phyloP scores from a whole-genome alignment of 768 basidiomycete species.

The Pleurotus platypus region DNA sequence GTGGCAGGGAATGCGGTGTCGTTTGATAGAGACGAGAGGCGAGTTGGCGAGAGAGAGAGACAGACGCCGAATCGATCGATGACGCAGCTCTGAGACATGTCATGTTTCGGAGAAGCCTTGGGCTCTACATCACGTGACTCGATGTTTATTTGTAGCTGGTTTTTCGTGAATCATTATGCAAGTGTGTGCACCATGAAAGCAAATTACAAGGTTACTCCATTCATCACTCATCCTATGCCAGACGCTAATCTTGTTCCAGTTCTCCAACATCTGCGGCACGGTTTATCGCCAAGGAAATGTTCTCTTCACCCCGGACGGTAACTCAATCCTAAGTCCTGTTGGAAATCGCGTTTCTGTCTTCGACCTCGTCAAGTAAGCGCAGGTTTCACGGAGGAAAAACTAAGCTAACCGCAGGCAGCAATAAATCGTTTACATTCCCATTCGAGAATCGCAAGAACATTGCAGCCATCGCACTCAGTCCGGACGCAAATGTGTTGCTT shows the following conservation, averaged over 20 bases:
- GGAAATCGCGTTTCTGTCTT: conserved; percentile 97
- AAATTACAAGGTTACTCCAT: conserved; percentile 61
- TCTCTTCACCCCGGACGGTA: conserved; percentile 90
- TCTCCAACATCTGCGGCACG: conserved; percentile 92
- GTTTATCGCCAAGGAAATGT: conserved; percentile 95
- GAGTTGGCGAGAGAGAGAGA: too few relatives aligned
- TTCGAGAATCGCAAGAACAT: conserved; percentile 98
- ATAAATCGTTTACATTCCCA: conserved; percentile 87
- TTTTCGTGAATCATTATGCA: neutral
- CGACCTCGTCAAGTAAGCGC: conserved; percentile 90
- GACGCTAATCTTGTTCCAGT: conserved; percentile 36
- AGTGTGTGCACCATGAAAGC: conserved; percentile 52
- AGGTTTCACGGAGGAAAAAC: too few relatives aligned
- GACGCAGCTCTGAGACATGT: too few relatives aligned
- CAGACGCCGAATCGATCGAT: too few relatives aligned
- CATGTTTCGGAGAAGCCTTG: too few relatives aligned
- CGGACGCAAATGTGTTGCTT: conserved; percentile 82
- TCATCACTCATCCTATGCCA: neutral
- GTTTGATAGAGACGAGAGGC: too few relatives aligned
- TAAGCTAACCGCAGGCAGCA: conserved; percentile 43
- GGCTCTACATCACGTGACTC: too few relatives aligned
- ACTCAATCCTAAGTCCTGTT: conserved; percentile 89
- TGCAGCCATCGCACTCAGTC: conserved; percentile 81
- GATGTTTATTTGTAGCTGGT: too few relatives aligned
- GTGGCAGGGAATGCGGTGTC: too few relatives aligned